Evolutionary conservation across 1,284 basidiomycete genomes (phyloP).

Genomic region (Neolentinus lepideus): DNA sequence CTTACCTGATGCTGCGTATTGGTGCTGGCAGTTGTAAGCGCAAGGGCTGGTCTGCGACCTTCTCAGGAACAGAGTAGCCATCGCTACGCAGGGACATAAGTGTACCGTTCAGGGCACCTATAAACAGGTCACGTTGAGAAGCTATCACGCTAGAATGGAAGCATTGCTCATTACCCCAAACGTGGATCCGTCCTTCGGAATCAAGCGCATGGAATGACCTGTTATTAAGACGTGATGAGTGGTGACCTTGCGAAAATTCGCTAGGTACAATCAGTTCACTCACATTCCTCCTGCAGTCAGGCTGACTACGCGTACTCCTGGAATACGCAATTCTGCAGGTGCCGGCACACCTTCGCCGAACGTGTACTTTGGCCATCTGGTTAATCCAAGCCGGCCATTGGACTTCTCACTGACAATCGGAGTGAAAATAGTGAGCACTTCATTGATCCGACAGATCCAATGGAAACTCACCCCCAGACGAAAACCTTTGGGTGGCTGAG

Average conservation of each 20-base stretch:
- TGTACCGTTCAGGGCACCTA: conserved; percentile 58
- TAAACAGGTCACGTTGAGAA: background rate
- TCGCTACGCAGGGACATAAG: conserved; percentile 34
- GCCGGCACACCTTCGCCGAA: conserved; percentile 43
- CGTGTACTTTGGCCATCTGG: conserved; percentile 27
- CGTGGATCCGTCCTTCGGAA: conserved; percentile 63
- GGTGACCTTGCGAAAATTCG: background rate
- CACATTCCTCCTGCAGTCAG: conserved; percentile 79
- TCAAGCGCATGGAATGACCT: conserved; percentile 82
- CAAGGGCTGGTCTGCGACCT: conserved; percentile 43
- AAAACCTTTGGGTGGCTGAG: conserved; percentile 53
- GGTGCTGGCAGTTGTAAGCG: conserved; percentile 48
- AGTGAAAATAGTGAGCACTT: background rate
- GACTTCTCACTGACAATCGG: conserved; percentile 37
- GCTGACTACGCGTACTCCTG: conserved; percentile 59
- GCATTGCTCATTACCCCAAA: conserved; percentile 60
- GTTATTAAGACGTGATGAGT: conserved; percentile 4
- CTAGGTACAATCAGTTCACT: conserved; percentile 15
- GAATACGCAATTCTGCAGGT: conserved; percentile 53
- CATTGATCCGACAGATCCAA: conserved; percentile 2
- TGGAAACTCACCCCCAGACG: conserved; percentile 69
- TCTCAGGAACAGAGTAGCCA: conserved; percentile 49
- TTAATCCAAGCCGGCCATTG: conserved; percentile 54
- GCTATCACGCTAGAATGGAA: background rate
- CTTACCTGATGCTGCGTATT: conserved; percentile 57